These are phyloP conservation scores for Leersia perrieri DNA, from an alignment of 176 grass and related monocot genomes.

Conservation along the genomic window DNA sequence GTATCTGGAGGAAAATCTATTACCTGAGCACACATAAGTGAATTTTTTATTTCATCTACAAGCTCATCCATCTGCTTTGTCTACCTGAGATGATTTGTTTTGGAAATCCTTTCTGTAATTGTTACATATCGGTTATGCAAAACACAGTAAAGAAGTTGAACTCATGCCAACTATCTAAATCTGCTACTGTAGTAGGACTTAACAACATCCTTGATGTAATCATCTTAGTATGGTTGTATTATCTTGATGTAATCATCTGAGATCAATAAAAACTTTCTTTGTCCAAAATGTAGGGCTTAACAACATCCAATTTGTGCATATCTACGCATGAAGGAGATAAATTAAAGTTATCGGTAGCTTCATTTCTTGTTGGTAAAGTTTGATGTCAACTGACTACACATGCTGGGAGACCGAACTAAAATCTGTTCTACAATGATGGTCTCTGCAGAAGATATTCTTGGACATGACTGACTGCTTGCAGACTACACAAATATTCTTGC, in stretches of 20 bases:
- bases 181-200: not conserved
- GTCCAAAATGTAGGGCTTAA: too few relatives aligned
- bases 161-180: not conserved
- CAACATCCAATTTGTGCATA: too few relatives aligned
- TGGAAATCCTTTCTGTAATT: not conserved
- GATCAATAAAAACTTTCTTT: too few relatives aligned
- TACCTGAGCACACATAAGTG: not conserved
- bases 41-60: slow-evolving; percentile 23
- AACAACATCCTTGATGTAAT: not conserved
- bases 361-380: not conserved
- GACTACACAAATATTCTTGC: not conserved
- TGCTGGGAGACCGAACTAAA: too few relatives aligned
- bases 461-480: slow-evolving; percentile 9
- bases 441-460: too few relatives aligned
- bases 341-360: too few relatives aligned
- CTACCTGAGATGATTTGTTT: slow-evolving; percentile 33
- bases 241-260: too few relatives aligned
- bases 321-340: too few relatives aligned
- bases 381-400: not conserved
- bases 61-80: slow-evolving; percentile 33
- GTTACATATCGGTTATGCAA: too few relatives aligned
- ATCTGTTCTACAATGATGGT: not conserved
- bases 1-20: slow-evolving; percentile 36
- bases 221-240: too few relatives aligned
- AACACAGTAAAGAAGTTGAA: too few relatives aligned